Evolutionary conservation across 306 rosid species (phyloP).

Genomic region (Sindora glabra): DNA sequence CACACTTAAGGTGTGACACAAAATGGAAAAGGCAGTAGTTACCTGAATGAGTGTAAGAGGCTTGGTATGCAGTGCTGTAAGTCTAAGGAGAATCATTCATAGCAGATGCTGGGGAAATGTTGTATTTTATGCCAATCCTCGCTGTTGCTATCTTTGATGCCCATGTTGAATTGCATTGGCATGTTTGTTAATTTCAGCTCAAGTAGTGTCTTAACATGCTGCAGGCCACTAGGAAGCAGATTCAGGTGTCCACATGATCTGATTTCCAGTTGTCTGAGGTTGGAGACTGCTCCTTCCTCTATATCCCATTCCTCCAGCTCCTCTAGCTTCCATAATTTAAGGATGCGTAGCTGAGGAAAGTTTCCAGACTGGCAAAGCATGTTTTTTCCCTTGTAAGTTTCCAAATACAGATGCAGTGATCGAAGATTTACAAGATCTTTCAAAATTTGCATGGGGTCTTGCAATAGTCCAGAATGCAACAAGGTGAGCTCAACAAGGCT

Average conservation of each 20-base stretch:
- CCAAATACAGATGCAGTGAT: conserved; percentile 5
- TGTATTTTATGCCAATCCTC: background rate
- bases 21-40: background rate
- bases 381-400: background rate
- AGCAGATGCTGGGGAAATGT: background rate
- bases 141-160: background rate
- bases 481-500: conserved; percentile 26
- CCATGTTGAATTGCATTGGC: background rate
- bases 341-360: conserved; percentile 24
- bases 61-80: background rate
- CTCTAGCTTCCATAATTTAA: conserved; percentile 25
- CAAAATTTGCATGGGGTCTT: conserved; percentile 23
- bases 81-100: background rate
- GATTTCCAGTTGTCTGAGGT: conserved; percentile 32
- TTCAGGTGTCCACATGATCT: conserved; percentile 1
- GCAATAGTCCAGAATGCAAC: conserved; percentile 21
- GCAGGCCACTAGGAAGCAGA: conserved; percentile 18
- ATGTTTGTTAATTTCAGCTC: conserved; percentile 32
- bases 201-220: conserved; percentile 6
- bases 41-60: background rate
- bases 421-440: conserved; percentile 18
- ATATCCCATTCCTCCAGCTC: conserved; percentile 2
- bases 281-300: conserved; percentile 17
- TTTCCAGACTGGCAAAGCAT: no score
- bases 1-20: no score